Percentiles rank a stretch among this genome's conserved stretches.
Evolutionary conservation across 2,329 filamentous ascomycete genomes (phyloP).

Genomic region (Laburnicola sp.): DNA sequence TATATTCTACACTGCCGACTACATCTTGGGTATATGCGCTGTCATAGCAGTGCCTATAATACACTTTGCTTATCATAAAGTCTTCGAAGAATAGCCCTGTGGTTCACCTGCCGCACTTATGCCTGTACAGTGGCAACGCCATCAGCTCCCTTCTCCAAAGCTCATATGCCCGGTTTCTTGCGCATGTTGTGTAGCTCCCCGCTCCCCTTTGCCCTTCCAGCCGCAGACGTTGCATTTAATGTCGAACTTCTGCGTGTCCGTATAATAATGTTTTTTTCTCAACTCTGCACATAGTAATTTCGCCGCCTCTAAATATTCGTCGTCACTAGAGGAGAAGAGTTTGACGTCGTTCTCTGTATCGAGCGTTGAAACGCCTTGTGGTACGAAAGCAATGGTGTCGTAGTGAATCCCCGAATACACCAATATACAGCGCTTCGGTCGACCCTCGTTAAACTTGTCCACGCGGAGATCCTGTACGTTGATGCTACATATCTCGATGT

Average conservation of each 20-base stretch:
- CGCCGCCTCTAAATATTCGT: constrained; percentile 62
- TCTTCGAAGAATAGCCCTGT: no score
- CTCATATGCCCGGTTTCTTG: constrained; percentile 55
- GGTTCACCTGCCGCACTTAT: no score
- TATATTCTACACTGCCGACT: neutral
- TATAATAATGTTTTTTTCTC: constrained; percentile 77
- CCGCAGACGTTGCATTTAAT: constrained; percentile 77
- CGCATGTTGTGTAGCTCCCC: constrained; percentile 65
- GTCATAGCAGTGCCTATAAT: neutral
- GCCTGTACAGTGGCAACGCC: no score
- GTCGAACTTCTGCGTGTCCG: constrained; percentile 78
- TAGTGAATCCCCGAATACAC: constrained; percentile 95
- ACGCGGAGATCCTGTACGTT: constrained; percentile 72
- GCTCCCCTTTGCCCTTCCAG: constrained; percentile 68
- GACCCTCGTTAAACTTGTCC: constrained; percentile 76
- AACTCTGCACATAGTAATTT: constrained; percentile 59
- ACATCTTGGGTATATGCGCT: neutral
- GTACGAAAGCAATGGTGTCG: constrained; percentile 78
- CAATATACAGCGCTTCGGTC: constrained; percentile 69
- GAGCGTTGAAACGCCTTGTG: constrained; percentile 59
- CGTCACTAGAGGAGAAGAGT: constrained; percentile 65
- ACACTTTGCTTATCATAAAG: no score
- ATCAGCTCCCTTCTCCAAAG: constrained; percentile 41
- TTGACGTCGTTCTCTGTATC: constrained; percentile 79
- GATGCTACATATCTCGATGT: constrained; percentile 81